Conservation (phyloP, 2,329 filamentous ascomycete genomes). For the Aspergillus aculeatus region DNA sequence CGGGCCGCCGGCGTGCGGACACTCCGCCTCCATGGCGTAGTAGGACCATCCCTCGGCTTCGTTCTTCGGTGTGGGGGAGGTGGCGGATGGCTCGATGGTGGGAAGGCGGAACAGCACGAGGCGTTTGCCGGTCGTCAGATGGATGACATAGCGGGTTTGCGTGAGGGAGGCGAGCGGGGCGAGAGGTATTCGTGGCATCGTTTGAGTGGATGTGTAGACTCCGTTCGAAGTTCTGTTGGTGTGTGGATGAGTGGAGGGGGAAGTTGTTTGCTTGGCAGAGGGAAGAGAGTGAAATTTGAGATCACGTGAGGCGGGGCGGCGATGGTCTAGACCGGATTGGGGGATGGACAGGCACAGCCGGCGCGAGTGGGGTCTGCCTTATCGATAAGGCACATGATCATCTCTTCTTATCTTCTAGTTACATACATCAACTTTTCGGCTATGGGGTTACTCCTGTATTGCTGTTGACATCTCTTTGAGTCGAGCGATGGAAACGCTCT, state of each 20-base stretch:
- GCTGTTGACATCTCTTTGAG: no score
- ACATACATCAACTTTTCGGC: no score
- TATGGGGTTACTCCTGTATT: no score
- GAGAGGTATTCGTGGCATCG: slow-evolving; percentile 25
- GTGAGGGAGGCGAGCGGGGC: slow-evolving; percentile 35
- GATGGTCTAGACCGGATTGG: background rate
- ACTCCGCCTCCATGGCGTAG: slow-evolving; percentile 51
- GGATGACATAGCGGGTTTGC: slow-evolving; percentile 45
- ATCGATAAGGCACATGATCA: background rate
- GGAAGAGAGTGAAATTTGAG: background rate
- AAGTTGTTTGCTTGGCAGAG: background rate
- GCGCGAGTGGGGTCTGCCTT: no score
- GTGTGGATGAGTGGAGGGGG: background rate
- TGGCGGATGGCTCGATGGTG: slow-evolving; percentile 34
- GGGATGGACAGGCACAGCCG: background rate
- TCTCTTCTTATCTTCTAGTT: no score
- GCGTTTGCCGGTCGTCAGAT: slow-evolving; percentile 46
- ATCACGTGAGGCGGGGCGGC: background rate
- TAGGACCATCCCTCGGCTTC: slow-evolving; percentile 46
- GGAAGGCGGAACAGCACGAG: slow-evolving; percentile 49
- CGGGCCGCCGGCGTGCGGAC: slow-evolving; percentile 48
- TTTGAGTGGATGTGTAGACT: background rate
- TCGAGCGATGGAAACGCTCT: no score
- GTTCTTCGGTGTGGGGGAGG: slow-evolving; percentile 17
- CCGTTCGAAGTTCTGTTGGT: background rate